Percentiles rank a stretch among this genome's conserved stretches.
Conservation (phyloP, 129 eudicot species). For the Tagetes erecta region DNA sequence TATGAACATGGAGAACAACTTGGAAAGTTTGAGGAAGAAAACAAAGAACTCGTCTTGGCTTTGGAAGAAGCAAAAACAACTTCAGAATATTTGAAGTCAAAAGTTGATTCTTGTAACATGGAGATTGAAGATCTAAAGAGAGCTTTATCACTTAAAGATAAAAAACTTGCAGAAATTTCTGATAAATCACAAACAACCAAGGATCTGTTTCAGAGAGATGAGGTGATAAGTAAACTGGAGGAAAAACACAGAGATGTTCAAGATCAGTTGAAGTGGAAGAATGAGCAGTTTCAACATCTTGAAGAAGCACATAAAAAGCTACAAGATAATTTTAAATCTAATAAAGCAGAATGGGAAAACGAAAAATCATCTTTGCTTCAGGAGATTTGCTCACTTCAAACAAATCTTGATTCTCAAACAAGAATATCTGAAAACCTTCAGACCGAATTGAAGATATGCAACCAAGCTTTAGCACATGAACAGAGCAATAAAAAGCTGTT, state of each 20-base stretch:
- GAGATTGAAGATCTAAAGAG: conserved; percentile 59
- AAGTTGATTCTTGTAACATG: conserved; percentile 31
- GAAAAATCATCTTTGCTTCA: conserved; percentile 53
- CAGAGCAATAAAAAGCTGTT: conserved; percentile 54
- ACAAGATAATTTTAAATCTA: conserved; percentile 44
- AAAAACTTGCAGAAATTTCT: conserved; percentile 40
- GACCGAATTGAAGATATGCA: conserved; percentile 58
- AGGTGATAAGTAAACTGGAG: conserved; percentile 45
- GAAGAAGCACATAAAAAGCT: conserved; percentile 67
- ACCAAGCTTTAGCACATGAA: conserved; percentile 69
- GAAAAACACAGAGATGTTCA: conserved; percentile 44
- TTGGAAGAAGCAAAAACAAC: conserved; percentile 51
- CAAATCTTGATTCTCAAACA: conserved; percentile 53
- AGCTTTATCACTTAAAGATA: conserved; percentile 39
- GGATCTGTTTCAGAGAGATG: conserved; percentile 46
- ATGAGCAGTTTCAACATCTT: conserved; percentile 71
- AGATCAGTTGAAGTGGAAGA: conserved; percentile 69
- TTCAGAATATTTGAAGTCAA: conserved; percentile 42
- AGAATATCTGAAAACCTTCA: conserved; percentile 55
- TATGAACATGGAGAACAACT: conserved; percentile 45
- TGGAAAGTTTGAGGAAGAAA: conserved; percentile 48
- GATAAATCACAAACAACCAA: conserved; percentile 31
- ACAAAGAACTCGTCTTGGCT: conserved; percentile 49
- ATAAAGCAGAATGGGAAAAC: conserved; percentile 56
- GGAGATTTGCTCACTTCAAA: conserved; percentile 54